These are phyloP conservation scores for Parietaria judaica DNA, from an alignment of 306 rosid genomes.

Conservation along the genomic window DNA sequence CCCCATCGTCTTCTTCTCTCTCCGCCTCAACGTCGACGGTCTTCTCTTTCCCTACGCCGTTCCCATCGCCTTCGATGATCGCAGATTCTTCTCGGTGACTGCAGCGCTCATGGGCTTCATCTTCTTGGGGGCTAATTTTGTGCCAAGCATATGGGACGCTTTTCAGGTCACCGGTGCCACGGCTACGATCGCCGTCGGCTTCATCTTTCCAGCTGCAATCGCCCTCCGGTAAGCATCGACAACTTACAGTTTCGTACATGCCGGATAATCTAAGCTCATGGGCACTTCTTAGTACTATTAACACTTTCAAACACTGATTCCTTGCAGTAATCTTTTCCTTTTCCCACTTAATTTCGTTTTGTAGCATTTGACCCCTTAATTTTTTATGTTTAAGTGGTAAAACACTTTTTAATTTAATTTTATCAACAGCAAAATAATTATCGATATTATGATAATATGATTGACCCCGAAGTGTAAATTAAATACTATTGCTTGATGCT, in stretches of 20 bases:
- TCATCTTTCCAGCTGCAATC: slow-evolving; percentile 59
- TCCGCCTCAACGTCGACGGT: slow-evolving; percentile 62
- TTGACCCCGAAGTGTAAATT: too few relatives aligned
- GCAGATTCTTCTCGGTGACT: slow-evolving; percentile 48
- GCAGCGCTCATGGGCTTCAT: slow-evolving; percentile 42
- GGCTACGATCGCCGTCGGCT: slow-evolving; percentile 49
- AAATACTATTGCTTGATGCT: too few relatives aligned
- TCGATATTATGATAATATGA: too few relatives aligned
- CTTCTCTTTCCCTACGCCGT: slow-evolving; percentile 57
- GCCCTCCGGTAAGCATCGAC: slow-evolving; percentile 38
- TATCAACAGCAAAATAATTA: too few relatives aligned
- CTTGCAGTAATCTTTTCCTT: background rate
- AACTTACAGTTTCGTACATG: background rate
- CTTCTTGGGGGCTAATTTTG: slow-evolving; percentile 61
- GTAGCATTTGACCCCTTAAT: too few relatives aligned
- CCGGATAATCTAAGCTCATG: background rate
- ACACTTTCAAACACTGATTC: background rate
- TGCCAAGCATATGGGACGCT: slow-evolving; percentile 80
- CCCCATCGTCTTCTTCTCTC: slow-evolving; percentile 66
- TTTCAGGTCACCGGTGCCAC: slow-evolving; percentile 81
- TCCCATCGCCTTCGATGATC: slow-evolving; percentile 43
- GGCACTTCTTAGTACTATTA: background rate
- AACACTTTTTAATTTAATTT: too few relatives aligned
- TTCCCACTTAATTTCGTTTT: background rate
- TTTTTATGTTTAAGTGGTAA: too few relatives aligned